A percentile compares a stretch with the other conserved stretches of the same genome.
Evolutionary conservation across 495 filamentous ascomycete genomes (phyloP).

Genomic region (Lentithecium fluviatile): DNA sequence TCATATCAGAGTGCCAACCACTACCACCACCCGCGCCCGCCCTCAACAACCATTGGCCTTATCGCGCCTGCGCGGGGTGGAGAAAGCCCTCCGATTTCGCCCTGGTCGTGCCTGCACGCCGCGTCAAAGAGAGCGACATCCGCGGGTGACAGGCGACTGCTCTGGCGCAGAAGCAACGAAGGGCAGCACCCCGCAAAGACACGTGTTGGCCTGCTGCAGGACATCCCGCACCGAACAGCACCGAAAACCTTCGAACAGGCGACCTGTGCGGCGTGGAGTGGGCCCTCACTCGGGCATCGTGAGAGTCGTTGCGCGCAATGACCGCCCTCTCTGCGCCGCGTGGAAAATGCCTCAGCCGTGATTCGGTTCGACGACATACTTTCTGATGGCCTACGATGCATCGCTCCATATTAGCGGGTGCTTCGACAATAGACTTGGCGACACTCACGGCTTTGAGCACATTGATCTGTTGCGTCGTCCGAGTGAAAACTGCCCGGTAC

Average conservation of each 20-base stretch:
- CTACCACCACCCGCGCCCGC: slow-evolving; percentile 22
- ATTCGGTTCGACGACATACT: slow-evolving; percentile 41
- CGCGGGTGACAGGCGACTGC: not conserved
- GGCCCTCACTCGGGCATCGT: too few species aligned
- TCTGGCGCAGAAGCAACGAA: slow-evolving; percentile 16
- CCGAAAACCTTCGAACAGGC: too few species aligned
- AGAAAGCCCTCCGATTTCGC: slow-evolving; percentile 20
- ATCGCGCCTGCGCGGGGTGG: slow-evolving; percentile 10
- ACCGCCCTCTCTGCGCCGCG: slow-evolving; percentile 7
- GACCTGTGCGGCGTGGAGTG: too few species aligned
- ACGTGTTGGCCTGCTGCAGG: slow-evolving; percentile 29
- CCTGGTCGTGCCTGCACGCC: slow-evolving; percentile 3
- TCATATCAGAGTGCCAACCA: slow-evolving; percentile 20
- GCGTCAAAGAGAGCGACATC: not conserved
- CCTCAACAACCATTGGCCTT: slow-evolving; percentile 25
- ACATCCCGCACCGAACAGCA: slow-evolving; percentile 29
- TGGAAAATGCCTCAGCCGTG: slow-evolving; percentile 37
- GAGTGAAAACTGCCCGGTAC: slow-evolving; percentile 80
- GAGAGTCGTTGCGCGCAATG: not conserved
- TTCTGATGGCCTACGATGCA: slow-evolving; percentile 38
- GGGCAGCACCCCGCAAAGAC: slow-evolving; percentile 28
- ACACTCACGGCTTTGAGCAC: slow-evolving; percentile 69
- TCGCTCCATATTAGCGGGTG: slow-evolving; percentile 20
- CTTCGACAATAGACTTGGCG: slow-evolving; percentile 14
- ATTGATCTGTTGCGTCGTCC: slow-evolving; percentile 68